Base-by-base conservation (phyloP, 805 yeast genomes). In the Candida khao-thaluensis region DNA sequence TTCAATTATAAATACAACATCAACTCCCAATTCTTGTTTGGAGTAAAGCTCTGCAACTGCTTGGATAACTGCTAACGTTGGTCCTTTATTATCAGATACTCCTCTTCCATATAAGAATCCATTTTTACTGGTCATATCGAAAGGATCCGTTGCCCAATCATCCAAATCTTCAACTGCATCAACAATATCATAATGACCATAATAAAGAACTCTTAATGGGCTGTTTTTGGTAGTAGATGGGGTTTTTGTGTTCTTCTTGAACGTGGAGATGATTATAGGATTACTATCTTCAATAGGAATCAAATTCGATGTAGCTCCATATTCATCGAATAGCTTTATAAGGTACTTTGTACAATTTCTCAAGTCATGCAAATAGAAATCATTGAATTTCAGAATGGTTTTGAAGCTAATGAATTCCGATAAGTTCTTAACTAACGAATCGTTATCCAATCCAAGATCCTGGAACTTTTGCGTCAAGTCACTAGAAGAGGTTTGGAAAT, bases 111-210 rank as follows among this genome's bases (percentile, higher is more conserved):
- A 85, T 43, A 91, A 55, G 51, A 82, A 88, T 0, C 98, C 98
- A 56, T 91, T 83, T 43, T 75, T 72, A 3, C 95, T 84, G 0
- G 84, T 75, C 56, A 93, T 59, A 16, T 64, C 62, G 56, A 84
- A 93, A 0, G 98, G 98, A 45, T 83, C 81, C 0, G 93, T 76
- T 7, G 68, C 57, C 97, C 98, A 91, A 21, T 69, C 69, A 5
- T 69, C 71, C n/a, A 48, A 53, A 16, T 68, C 63, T 36, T 72
- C 72, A 23, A 77, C 76, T 0, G 95, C 95, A 42, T 84, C 85
- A 28, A 91, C 88, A 18, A 91, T 96, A 62, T 91, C 99, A 56
- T 93, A 91, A 67, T 91, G 99, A 1, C 96, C 98, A 60, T 91
- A 91, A 84, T 95, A 91, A 34, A 91, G 59, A 4, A 88, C 71